Base-by-base conservation (phyloP, 2,329 filamentous ascomycete species). In the Pseudocercospora pini-densiflorae region DNA sequence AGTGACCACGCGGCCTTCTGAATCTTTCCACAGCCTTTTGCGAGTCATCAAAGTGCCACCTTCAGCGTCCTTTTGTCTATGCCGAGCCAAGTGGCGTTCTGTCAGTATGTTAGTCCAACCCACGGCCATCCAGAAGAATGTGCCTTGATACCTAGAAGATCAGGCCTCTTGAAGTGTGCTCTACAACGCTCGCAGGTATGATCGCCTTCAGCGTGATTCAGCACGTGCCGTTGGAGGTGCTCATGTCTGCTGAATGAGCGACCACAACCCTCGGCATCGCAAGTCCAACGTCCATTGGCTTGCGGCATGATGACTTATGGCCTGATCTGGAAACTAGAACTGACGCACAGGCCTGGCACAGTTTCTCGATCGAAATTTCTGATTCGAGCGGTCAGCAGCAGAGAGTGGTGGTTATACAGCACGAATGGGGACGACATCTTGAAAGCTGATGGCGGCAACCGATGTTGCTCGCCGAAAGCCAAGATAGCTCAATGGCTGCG, bases 81-180 rank as follows among this genome's bases (percentile, higher is more conserved):
- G 83, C 6, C 84, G 81, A 59, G 76, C 74, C 79, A 89, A 84
- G 74, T 90, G 88, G 70, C 88, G 81, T 47, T 85, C 87, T 88
- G 73, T 65, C 58, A 60, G 75, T 69, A 19, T 47, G 51, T 60
- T 6, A 67, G 55, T 57, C 55, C 14, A 58, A 4, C 16, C 3
- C 24, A 9, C 2, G 7, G n/a, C 47, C 47, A 6, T 23, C 1
- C 10, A 27, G 21, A 19, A 24, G 8, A 27, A 53, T 27, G 21
- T 19, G 12, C n/a, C 29, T 64, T 81, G 77, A 12, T 78, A 86
- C 86, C 84, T 64, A 88, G 76, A 49, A 89, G 77, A 75, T 89
- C 88, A 27, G 83, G 85, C 53, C 88, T 81, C 71, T 87, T 86
- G 75, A 89, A 89, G 72, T 88, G 86, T 29, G 86, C 86, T 64